A percentile compares a stretch with the other conserved stretches of the same genome.
These are phyloP conservation scores for Artemisia argyi DNA, from an alignment of 129 eudicot species.

Conservation along the genomic window DNA sequence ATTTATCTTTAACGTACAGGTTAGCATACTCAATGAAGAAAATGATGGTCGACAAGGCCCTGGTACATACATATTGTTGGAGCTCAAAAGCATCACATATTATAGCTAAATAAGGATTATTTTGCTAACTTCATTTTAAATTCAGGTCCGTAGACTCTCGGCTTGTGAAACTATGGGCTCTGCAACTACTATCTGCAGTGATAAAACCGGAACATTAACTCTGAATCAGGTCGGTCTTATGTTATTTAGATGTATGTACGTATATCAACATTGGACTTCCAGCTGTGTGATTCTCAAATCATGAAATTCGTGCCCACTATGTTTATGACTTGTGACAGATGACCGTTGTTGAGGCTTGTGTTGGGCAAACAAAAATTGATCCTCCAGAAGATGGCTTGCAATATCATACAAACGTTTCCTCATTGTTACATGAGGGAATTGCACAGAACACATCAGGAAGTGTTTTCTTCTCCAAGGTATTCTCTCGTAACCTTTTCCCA, in stretches of 20 bases:
- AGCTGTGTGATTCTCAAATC: too few relatives aligned
- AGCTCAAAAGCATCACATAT: neutral
- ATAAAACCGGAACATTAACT: conserved; percentile 94
- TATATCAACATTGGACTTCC: neutral
- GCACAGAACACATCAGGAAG: conserved; percentile 86
- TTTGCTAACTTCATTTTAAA: conserved; percentile 10
- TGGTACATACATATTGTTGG: conserved; percentile 47
- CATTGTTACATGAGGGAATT: conserved; percentile 73
- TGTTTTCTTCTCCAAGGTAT: conserved; percentile 75
- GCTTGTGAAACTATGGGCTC: conserved; percentile 99
- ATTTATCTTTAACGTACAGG: conserved; percentile 37
- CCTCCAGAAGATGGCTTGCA: conserved; percentile 63
- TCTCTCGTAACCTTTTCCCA: neutral
- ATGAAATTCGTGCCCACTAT: too few relatives aligned
- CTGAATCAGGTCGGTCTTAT: conserved; percentile 70
- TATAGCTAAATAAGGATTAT: neutral
- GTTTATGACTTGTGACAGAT: conserved; percentile 43
- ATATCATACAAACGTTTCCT: conserved; percentile 47
- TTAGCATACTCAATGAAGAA: conserved; percentile 96
- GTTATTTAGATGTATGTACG: neutral
- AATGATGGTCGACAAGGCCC: conserved; percentile 98
- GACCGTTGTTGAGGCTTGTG: conserved; percentile 92
- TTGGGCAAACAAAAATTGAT: conserved; percentile 53
- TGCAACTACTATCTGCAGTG: conserved; percentile 96
- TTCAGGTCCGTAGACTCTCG: conserved; percentile 93